phyloP scores from a whole-genome alignment of 257 asterid genomes.

The Misopates orontium region DNA sequence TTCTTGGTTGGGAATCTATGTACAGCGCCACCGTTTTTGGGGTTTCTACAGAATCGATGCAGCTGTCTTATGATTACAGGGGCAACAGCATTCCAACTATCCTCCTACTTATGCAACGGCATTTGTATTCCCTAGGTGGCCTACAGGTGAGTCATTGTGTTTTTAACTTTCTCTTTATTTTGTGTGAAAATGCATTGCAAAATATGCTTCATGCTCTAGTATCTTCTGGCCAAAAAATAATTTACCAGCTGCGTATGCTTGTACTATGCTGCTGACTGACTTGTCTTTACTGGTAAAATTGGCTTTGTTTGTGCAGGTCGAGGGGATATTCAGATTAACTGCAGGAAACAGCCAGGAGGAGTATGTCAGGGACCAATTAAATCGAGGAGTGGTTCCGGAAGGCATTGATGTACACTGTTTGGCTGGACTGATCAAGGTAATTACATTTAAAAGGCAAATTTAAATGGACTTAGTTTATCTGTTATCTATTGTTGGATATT shows the following conservation, averaged over 20 bases:
- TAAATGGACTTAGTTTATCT: slow-evolving; percentile 11
- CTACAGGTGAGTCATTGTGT: slow-evolving; percentile 53
- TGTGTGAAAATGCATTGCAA: background rate
- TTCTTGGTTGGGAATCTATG: slow-evolving; percentile 32
- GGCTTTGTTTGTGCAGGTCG: slow-evolving; percentile 58
- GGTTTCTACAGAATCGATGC: slow-evolving; percentile 99
- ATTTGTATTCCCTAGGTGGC: slow-evolving; percentile 84
- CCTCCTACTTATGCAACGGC: slow-evolving; percentile 85
- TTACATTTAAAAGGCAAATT: slow-evolving; percentile 12
- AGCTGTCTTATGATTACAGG: slow-evolving; percentile 77
- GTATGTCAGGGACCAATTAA: slow-evolving; percentile 88
- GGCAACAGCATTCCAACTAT: slow-evolving; percentile 96
- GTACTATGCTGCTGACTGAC: background rate
- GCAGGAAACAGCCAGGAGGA: slow-evolving; percentile 97
- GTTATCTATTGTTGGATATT: background rate
- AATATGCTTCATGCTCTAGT: background rate
- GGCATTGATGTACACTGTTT: slow-evolving; percentile 96
- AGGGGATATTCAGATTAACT: slow-evolving; percentile 95
- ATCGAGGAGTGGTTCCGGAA: slow-evolving; percentile 79
- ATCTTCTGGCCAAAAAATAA: slow-evolving; percentile 5
- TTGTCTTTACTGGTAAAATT: slow-evolving; percentile 22
- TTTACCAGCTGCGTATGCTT: background rate
- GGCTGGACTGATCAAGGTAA: slow-evolving; percentile 94
- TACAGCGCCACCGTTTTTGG: slow-evolving; percentile 96
- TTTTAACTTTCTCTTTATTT: slow-evolving; percentile 3